Percentiles rank a stretch among this genome's conserved stretches.
phyloP scores from a whole-genome alignment of 306 rosid species.

The Quercus wislizeni region DNA sequence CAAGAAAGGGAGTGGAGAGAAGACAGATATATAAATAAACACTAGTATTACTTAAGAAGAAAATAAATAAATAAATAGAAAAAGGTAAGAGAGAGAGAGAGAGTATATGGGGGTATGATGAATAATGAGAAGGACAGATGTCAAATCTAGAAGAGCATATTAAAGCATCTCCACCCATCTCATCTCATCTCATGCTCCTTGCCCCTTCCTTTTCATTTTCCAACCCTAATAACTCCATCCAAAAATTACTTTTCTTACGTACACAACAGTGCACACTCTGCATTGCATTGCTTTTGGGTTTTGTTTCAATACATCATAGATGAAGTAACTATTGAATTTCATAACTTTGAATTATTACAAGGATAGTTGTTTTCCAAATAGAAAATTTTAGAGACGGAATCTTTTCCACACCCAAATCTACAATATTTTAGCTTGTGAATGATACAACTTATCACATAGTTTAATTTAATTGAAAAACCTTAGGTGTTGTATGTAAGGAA shows the following conservation, averaged over 20 bases:
- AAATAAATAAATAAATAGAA: neutral
- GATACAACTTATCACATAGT: too few relatives aligned
- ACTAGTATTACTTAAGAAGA: neutral
- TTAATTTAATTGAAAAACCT: too few relatives aligned
- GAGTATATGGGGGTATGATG: constrained; percentile 5
- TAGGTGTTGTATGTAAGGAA: too few relatives aligned
- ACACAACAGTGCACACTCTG: neutral
- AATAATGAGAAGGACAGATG: constrained; percentile 44
- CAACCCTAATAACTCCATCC: constrained; percentile 27
- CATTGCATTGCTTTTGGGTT: too few relatives aligned
- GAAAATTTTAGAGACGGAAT: too few relatives aligned
- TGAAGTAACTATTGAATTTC: too few relatives aligned
- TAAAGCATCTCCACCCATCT: constrained; percentile 64
- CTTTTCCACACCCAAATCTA: too few relatives aligned
- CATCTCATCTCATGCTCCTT: constrained; percentile 1
- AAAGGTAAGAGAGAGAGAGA: neutral
- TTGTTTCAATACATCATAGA: too few relatives aligned
- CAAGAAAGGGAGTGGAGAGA: constrained; percentile 27
- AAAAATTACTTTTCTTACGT: neutral
- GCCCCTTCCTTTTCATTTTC: constrained; percentile 31
- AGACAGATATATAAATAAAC: constrained; percentile 9
- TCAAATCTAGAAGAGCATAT: constrained; percentile 44
- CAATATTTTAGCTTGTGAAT: too few relatives aligned
- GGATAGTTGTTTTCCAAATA: too few relatives aligned
- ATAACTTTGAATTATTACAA: too few relatives aligned